These are phyloP conservation scores for Penicillium concentricum DNA, from an alignment of 2,329 filamentous ascomycete genomes.

Conservation along the genomic window DNA sequence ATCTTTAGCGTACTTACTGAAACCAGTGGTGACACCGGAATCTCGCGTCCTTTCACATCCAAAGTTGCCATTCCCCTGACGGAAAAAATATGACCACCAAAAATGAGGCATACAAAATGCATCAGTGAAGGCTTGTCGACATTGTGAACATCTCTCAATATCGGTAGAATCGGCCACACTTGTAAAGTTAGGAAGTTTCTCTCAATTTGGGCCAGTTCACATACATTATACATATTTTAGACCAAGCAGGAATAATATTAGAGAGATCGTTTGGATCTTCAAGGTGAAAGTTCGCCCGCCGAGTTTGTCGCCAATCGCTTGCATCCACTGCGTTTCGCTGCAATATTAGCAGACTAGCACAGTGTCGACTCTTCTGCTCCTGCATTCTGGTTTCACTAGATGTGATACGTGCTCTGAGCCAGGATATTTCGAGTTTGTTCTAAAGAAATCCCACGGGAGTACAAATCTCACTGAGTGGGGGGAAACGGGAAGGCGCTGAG, in stretches of 20 bases:
- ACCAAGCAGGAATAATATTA: conserved; percentile 1
- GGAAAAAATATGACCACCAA: conserved; percentile 7
- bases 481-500: not conserved
- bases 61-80: not conserved
- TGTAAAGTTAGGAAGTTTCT: not conserved
- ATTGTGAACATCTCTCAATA: conserved; percentile 1
- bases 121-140: conserved; percentile 2
- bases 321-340: not conserved
- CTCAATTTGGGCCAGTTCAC: not conserved
- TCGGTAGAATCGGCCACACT: not conserved
- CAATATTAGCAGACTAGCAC: not conserved
- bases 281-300: not conserved
- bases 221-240: conserved; percentile 3
- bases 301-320: not conserved
- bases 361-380: not conserved
- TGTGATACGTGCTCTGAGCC: not conserved
- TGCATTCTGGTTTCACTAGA: not conserved
- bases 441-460: not conserved
- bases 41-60: conserved; percentile 4
- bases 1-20: not conserved
- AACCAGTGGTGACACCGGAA: not conserved
- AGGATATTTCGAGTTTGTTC: not conserved
- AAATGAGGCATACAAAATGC: conserved; percentile 7
- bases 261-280: not conserved
- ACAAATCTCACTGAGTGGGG: not conserved